Percentiles rank a stretch among this genome's conserved stretches.
Conservation (phyloP, 495 filamentous ascomycete genomes). For the Physcia stellaris region DNA sequence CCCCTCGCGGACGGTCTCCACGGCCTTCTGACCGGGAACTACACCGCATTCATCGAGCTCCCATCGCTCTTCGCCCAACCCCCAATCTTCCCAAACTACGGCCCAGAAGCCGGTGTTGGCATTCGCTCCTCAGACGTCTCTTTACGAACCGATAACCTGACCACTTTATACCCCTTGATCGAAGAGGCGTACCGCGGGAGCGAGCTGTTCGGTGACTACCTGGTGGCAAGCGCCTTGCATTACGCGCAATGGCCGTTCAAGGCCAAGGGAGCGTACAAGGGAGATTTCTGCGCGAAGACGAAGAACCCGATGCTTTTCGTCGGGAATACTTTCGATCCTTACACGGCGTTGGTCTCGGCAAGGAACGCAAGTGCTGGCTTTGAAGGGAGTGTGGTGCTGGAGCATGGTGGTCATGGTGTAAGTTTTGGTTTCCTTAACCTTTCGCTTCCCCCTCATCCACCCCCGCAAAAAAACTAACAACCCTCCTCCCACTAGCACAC, state of each 20-base stretch:
- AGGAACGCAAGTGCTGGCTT: conserved; percentile 36
- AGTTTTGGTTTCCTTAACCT: conserved; percentile 14
- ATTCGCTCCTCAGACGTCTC: not conserved
- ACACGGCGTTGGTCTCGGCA: conserved; percentile 32
- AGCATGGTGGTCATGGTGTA: conserved; percentile 42
- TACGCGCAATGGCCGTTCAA: not conserved
- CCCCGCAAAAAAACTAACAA: too few species aligned
- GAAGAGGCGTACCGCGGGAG: not conserved
- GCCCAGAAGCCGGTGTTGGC: not conserved
- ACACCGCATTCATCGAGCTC: not conserved
- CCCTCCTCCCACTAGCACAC: conserved; percentile 26
- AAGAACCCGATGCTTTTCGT: conserved; percentile 21
- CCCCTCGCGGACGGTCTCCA: not conserved
- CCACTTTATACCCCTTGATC: not conserved
- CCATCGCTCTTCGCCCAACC: not conserved
- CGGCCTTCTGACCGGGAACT: not conserved
- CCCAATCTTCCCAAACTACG: not conserved
- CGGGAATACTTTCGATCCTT: conserved; percentile 27
- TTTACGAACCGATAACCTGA: not conserved
- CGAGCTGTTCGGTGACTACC: not conserved
- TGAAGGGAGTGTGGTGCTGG: conserved; percentile 36
- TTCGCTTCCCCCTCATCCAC: too few species aligned
- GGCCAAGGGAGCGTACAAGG: not conserved
- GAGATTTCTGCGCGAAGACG: conserved; percentile 1
- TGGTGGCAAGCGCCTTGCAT: not conserved